Percentiles rank a stretch among this genome's conserved stretches.
Evolutionary conservation across 1,284 basidiomycete species (phyloP).

Genomic region (Leccinum solheimii): DNA sequence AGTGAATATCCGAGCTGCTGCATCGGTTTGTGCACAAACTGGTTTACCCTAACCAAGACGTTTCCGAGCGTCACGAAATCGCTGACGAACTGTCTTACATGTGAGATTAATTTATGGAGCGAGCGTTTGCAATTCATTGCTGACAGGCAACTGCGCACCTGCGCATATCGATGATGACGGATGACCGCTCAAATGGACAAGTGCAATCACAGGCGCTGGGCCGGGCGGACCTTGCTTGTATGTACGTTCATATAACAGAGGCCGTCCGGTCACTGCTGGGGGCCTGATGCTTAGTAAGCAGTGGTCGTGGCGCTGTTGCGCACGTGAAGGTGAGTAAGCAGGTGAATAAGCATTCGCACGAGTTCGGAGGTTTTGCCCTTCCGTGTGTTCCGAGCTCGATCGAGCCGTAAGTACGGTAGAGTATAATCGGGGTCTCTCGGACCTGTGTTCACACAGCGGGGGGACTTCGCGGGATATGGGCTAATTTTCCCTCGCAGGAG

Average conservation of each 20-base stretch:
- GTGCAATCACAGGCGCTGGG: slow-evolving; percentile 32
- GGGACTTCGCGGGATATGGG: neutral
- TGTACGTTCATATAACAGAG: slow-evolving; percentile 38
- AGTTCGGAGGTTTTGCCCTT: slow-evolving; percentile 1
- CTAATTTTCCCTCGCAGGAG: neutral
- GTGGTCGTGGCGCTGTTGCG: slow-evolving; percentile 52
- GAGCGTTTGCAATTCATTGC: slow-evolving; percentile 21
- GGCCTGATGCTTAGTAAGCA: slow-evolving; percentile 6
- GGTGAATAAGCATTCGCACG: slow-evolving; percentile 38
- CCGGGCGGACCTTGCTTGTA: slow-evolving; percentile 41
- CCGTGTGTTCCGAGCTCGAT: slow-evolving; percentile 51
- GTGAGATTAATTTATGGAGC: slow-evolving; percentile 4
- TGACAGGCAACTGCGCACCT: neutral
- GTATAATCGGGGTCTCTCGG: slow-evolving; percentile 53
- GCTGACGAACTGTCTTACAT: slow-evolving; percentile 33
- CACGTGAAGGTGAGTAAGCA: slow-evolving; percentile 62
- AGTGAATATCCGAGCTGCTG: slow-evolving; percentile 47
- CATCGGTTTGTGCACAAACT: slow-evolving; percentile 30
- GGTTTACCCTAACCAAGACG: slow-evolving; percentile 33
- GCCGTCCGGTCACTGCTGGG: slow-evolving; percentile 35
- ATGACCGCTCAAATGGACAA: slow-evolving; percentile 3
- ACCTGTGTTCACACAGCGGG: slow-evolving; percentile 47
- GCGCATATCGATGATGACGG: neutral
- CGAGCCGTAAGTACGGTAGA: slow-evolving; percentile 39
- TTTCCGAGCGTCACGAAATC: neutral